Evolutionary conservation across 169 alveolate species (phyloP).

Genomic region (Amoebophrya sp.): DNA sequence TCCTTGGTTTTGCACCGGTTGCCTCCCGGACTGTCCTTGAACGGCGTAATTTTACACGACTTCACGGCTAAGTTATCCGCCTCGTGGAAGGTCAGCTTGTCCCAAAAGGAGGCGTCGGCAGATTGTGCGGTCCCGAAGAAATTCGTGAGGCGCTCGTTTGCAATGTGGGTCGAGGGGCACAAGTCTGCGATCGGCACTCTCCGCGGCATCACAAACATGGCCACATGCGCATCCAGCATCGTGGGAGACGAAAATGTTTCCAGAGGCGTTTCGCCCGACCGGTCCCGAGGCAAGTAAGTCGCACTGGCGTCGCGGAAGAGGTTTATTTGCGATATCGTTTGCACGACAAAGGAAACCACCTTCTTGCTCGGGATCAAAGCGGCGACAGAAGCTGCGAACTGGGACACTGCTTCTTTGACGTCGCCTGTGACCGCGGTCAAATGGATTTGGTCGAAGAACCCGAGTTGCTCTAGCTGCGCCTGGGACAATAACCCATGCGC

Average conservation of each 20-base stretch:
- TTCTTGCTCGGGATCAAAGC: neutral
- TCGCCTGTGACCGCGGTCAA: neutral
- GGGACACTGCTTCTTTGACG: neutral
- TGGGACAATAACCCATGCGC: neutral
- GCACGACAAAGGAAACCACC: neutral
- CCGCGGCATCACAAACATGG: neutral
- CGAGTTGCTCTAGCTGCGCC: conserved; percentile 1
- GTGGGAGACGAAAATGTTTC: neutral
- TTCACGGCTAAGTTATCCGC: neutral
- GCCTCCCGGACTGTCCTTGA: no score
- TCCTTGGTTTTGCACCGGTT: neutral
- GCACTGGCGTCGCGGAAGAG: neutral
- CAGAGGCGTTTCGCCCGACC: neutral
- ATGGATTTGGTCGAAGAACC: neutral
- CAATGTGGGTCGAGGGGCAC: neutral
- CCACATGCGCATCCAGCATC: neutral
- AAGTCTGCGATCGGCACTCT: neutral
- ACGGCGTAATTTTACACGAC: neutral
- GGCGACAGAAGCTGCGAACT: neutral
- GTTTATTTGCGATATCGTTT: neutral
- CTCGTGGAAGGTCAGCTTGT: neutral
- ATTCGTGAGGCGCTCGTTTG: neutral
- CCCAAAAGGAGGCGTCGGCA: neutral
- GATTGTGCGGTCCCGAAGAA: neutral
- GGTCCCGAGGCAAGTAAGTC: neutral